Evolutionary conservation across 2,329 filamentous ascomycete genomes (phyloP), one percentile per base, ranked within the genome.

Genomic region (Aspergillus sp.): DNA sequence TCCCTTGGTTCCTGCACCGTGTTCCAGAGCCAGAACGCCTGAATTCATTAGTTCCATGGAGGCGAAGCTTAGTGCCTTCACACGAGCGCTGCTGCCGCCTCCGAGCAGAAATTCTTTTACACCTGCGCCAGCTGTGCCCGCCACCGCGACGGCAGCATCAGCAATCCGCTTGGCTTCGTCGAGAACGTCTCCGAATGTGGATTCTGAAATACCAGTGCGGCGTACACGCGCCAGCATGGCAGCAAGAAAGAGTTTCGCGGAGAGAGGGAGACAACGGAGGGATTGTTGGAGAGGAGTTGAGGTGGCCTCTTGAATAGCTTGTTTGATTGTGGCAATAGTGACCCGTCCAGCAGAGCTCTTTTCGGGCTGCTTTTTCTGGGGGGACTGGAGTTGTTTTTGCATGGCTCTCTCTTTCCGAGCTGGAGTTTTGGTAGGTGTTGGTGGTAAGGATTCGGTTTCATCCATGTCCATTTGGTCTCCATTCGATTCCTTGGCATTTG

Each of bases 291-390:
- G 74, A 2, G 93, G 93, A 44, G 88, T 95, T 4, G 87, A 90
- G 1, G 91, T 97, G 5, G 91, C 90, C 70, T 98, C 93, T 58
- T 87, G 88, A 66, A 98, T 97, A 31, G 93, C 93, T 60, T 88
- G 83, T 66, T 95, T 95, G 64, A 97, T 86, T 4, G 89, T 96
- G 41, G 86, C 83, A 59, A 97, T 96, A 1, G 90, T 96, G 33
- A 98, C 93, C 40, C 84, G 79, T 31, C 64, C 37, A 44, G 69
- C 65, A 59, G 50, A 49, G 53, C 62, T 60, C 60, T 42, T 53
- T 42, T 12, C 48, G 32, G 30, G 37, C 26, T 40, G 52, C 36
- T 39, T 27, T 47, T 37, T 37, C 37, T 37, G 19, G 49, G 26
- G 8, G 47, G 28, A 38, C 43, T 35, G 42, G 33, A 41, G 42